A percentile compares a stretch with the other conserved stretches of the same genome.
phyloP scores from a whole-genome alignment of 441 rosid species.

The Brassica hybrid region DNA sequence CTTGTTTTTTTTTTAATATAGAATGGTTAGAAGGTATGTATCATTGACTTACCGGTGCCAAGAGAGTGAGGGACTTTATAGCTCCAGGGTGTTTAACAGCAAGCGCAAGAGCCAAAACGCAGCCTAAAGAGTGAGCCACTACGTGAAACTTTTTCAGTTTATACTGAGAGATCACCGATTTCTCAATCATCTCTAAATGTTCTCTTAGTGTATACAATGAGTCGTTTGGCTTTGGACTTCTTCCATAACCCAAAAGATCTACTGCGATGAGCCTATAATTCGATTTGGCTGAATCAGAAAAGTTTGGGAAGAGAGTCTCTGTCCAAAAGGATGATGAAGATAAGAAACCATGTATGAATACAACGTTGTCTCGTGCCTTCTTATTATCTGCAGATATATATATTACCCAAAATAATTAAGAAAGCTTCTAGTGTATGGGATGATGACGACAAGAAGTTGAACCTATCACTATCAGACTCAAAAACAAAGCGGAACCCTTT shows the following conservation, averaged over 20 bases:
- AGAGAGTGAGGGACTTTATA: conserved; percentile 84
- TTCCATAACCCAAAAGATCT: conserved; percentile 88
- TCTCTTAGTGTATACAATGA: conserved; percentile 86
- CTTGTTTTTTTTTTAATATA: not conserved
- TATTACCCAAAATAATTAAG: not conserved
- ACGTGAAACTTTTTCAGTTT: conserved; percentile 84
- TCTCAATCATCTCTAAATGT: conserved; percentile 91
- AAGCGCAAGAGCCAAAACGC: conserved; percentile 91
- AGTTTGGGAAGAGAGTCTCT: conserved; percentile 88
- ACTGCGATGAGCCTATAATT: conserved; percentile 74
- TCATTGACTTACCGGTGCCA: conserved; percentile 69
- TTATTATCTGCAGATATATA: conserved; percentile 45
- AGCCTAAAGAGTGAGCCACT: conserved; percentile 96
- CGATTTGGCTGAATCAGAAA: conserved; percentile 66
- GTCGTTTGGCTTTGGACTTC: conserved; percentile 92
- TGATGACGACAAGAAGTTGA: not conserved
- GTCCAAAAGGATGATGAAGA: conserved; percentile 96
- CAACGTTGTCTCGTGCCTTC: conserved; percentile 67
- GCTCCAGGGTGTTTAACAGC: conserved; percentile 82
- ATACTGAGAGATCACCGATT: conserved; percentile 68
- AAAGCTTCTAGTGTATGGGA: not conserved
- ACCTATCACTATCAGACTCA: not conserved
- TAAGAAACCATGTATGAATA: conserved; percentile 95
- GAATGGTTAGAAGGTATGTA: not conserved
- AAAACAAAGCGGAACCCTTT: not conserved